A percentile compares a stretch with the other conserved stretches of the same genome.
phyloP scores from a whole-genome alignment of 495 filamentous ascomycete genomes.

The Podospora australis region DNA sequence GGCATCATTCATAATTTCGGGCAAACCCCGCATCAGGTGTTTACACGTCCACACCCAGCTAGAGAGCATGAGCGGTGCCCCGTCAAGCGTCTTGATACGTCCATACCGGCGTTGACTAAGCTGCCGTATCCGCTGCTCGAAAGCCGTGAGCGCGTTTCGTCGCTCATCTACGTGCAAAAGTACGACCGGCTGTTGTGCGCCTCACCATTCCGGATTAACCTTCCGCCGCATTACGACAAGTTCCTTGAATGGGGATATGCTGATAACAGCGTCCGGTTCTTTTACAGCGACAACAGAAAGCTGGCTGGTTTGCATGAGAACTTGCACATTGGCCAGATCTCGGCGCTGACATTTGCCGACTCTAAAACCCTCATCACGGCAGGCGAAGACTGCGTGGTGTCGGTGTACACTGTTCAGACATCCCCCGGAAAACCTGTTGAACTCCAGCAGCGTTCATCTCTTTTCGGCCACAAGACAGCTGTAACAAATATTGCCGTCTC shows the following conservation, averaged over 20 bases:
- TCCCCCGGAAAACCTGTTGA: slow-evolving; percentile 60
- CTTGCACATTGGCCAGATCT: slow-evolving; percentile 81
- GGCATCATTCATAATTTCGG: slow-evolving; percentile 98
- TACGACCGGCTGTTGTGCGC: slow-evolving; percentile 79
- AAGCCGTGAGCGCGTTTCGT: slow-evolving; percentile 71
- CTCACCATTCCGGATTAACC: slow-evolving; percentile 74
- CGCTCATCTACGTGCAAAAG: slow-evolving; percentile 69
- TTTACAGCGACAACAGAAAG: slow-evolving; percentile 67
- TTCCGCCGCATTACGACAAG: slow-evolving; percentile 81
- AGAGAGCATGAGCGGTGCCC: slow-evolving; percentile 61
- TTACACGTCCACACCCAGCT: slow-evolving; percentile 67
- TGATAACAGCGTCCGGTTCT: slow-evolving; percentile 88
- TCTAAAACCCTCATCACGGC: slow-evolving; percentile 84
- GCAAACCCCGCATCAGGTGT: slow-evolving; percentile 93
- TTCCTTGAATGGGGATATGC: slow-evolving; percentile 96
- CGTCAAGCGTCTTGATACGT: slow-evolving; percentile 65
- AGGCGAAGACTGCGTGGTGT: slow-evolving; percentile 84
- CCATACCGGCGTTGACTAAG: slow-evolving; percentile 67
- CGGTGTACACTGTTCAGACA: slow-evolving; percentile 63
- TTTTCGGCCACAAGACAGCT: slow-evolving; percentile 83
- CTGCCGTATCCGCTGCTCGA: slow-evolving; percentile 80
- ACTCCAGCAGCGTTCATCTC: slow-evolving; percentile 66
- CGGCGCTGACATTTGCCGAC: slow-evolving; percentile 75
- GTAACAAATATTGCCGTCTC: slow-evolving; percentile 78
- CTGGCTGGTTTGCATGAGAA: slow-evolving; percentile 84